These are phyloP conservation scores for Meyerozyma athensensis DNA, from an alignment of 1,139 yeast genomes.

Conservation along the genomic window DNA sequence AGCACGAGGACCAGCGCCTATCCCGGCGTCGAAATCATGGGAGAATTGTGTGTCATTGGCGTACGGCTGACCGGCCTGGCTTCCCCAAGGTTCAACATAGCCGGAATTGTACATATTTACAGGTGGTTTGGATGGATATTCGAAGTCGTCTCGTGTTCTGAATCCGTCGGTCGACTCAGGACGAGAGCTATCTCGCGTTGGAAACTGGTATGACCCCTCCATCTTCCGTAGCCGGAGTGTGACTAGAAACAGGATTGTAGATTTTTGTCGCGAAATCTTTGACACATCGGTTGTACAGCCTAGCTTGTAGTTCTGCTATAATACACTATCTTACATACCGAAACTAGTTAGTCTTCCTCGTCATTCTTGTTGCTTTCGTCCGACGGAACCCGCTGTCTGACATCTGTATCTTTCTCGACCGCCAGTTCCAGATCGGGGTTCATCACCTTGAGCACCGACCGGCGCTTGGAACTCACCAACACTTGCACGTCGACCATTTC, in stretches of 20 bases:
- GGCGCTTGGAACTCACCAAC: slow-evolving; percentile 64
- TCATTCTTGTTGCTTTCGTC: neutral
- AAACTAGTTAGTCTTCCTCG: neutral
- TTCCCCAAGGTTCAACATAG: too few relatives aligned
- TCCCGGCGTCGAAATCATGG: neutral
- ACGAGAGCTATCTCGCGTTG: neutral
- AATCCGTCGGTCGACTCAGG: neutral
- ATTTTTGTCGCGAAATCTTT: neutral
- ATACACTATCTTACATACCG: neutral
- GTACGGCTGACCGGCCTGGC: neutral
- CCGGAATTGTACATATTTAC: too few relatives aligned
- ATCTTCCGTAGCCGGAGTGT: neutral
- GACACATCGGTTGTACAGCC: too few relatives aligned
- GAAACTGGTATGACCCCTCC: neutral
- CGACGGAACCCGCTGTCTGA: slow-evolving; percentile 3
- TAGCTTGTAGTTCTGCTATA: too few relatives aligned
- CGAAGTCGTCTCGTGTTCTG: neutral
- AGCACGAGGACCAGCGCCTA: neutral
- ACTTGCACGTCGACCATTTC: slow-evolving; percentile 66
- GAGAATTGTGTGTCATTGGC: neutral
- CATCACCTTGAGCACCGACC: slow-evolving; percentile 57
- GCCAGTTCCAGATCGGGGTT: slow-evolving; percentile 22
- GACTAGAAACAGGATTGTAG: neutral
- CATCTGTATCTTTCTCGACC: neutral
- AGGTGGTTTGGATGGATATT: neutral